These are phyloP conservation scores for Excoecaria cochinchinensis DNA, from an alignment of 345 rosid genomes.

Conservation along the genomic window DNA sequence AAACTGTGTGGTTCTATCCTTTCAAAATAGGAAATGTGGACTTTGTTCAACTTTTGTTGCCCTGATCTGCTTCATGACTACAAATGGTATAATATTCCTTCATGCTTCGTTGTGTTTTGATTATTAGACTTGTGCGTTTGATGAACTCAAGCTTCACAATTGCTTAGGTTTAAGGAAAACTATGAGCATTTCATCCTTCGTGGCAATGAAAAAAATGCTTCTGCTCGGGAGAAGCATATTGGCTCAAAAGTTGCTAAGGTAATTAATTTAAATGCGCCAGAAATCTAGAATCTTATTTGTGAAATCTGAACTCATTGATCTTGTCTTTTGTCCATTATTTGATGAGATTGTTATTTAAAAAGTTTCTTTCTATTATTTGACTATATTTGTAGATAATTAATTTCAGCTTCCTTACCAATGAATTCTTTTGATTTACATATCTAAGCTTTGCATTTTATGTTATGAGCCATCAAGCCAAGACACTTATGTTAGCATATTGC, in stretches of 20 bases:
- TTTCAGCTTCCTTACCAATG: too few species aligned
- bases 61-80: constrained; percentile 83
- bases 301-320: neutral
- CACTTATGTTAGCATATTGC: too few species aligned
- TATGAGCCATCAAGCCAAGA: neutral
- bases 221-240: constrained; percentile 82
- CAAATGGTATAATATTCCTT: constrained; percentile 54
- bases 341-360: neutral
- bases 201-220: constrained; percentile 89
- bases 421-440: neutral
- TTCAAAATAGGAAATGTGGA: constrained; percentile 81
- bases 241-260: constrained; percentile 97
- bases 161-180: constrained; percentile 76
- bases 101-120: constrained; percentile 10
- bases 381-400: too few species aligned
- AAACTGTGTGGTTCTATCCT: neutral
- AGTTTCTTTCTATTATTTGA: neutral
- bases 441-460: neutral
- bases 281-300: neutral
- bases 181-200: constrained; percentile 74
- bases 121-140: constrained; percentile 19
- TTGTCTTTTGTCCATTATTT: neutral
- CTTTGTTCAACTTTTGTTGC: constrained; percentile 89
- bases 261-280: constrained; percentile 17
- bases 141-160: constrained; percentile 19